Base-by-base conservation (phyloP, 345 rosid species). In the Physaria fendleri region DNA sequence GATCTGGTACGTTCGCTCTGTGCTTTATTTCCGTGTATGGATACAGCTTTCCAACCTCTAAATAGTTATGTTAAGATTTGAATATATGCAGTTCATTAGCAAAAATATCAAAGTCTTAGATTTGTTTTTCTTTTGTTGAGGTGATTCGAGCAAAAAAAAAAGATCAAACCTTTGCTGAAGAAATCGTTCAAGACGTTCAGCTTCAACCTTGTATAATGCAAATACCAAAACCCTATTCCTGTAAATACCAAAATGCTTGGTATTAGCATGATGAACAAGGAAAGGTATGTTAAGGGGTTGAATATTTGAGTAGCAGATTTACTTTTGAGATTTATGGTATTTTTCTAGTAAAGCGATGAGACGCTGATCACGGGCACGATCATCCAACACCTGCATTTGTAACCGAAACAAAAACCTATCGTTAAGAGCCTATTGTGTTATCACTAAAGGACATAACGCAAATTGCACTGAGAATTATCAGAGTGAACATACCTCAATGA, bases 191-290 rank as follows among this genome's bases (percentile, higher is more conserved):
- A 93, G 80, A 43, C 95, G 94, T 28, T 81, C 87, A 76, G 95
- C 99, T 83, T 93, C 99, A 64, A 79, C 76, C 76, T 87, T 83
- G 82, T 93, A 93, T 79, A 93, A 81, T 52, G 87, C 99, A 78
- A 89, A 93, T 53, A 93, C 91, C 74, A 93, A 64, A 29, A 93
- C 94, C 62, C 94, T 74, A 46, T 89, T 93, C 73, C 99, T 93
- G 86, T 30, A 41, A 25, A 33, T 9, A 48, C 43, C 59, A n/a
- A 33, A 55, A 69, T n/a, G 4, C 4, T 16, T 30, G 46, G 58
- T 29, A 11, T 61, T 11, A 69, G 32, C 47, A 55, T 12, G 17
- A 1, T 16, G 33, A 46, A n/a, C 23, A 42, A 23, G 12, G 32
- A 35, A 81, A 72, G 28, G 20, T 65, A 49, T 16, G 32, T 55